Evolutionary conservation across 129 eudicot genomes (phyloP), one percentile per base, ranked within the genome.

Genomic region (Artemisia tridentata): DNA sequence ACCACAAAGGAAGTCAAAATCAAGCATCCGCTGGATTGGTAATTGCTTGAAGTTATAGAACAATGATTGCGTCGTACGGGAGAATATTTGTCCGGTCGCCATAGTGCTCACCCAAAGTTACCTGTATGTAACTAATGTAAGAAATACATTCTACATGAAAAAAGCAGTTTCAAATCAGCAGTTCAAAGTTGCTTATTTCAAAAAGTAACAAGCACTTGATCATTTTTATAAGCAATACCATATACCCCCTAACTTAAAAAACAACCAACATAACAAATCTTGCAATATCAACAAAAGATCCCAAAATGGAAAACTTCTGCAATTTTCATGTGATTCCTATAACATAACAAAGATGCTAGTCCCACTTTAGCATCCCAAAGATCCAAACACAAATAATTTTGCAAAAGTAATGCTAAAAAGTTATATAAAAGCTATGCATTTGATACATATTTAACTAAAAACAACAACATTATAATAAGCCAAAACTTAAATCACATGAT

Each of bases 1-100:
- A 95, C 99, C 97, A 54, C 99, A 95, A 70, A 95, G 99, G 80
- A 95, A 95, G 82, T 95, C 99, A 81, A 95, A 95, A 81, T 95
- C 99, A 75, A 95, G 99, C 99, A 95, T 95, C 76, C 99, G 95
- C 74, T 95, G 99, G 54, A 95, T 83, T 11, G 99, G 99, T 45
- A 95, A 84, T 61, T 95, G 99, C 75, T 95, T 95, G 54, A 82
- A 95, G 65, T 95, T 95, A 78, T 95, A 95, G 79, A 95, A 95
- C 69, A 95, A 71, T 54, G 99, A 88, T 83, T 95, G 99, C 38
- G 99, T 95, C 13, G 99, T 88, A 54, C 80, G 84, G 38, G 99
- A 95, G 81, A 95, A 95, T 63, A 95, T 81, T 74, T 95, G 97
- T 65, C 99, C 97, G 15, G 95, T 87, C 51, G 97, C 97, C 99